Conservation (phyloP, 371 early-diverging fungal genomes). For the Circinella minor region DNA sequence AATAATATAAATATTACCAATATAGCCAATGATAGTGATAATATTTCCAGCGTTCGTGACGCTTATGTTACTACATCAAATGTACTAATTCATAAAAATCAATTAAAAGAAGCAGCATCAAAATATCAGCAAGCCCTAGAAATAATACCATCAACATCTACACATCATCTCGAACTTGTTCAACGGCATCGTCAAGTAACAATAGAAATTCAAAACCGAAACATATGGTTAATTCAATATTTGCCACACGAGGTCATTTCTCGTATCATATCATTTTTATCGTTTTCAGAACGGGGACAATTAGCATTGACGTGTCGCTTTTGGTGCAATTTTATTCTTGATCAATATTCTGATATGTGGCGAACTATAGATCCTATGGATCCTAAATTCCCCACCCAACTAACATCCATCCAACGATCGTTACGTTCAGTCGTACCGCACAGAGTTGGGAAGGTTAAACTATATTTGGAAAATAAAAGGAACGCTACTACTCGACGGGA, state of each 20-base stretch:
- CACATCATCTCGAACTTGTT: too few species aligned
- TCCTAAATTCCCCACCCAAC: too few species aligned
- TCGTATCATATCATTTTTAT: background rate
- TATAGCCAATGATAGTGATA: too few species aligned
- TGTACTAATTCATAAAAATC: background rate
- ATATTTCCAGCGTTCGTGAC: background rate
- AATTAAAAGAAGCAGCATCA: background rate
- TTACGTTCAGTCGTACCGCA: too few species aligned
- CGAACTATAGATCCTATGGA: background rate
- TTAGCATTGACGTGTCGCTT: slow-evolving; percentile 2
- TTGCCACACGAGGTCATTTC: background rate
- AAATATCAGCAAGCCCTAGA: background rate
- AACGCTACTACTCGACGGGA: too few species aligned
- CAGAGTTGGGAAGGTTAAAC: too few species aligned
- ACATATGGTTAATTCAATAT: background rate
- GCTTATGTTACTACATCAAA: background rate
- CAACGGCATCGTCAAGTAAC: background rate
- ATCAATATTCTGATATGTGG: background rate
- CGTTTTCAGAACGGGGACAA: background rate
- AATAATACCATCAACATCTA: too few species aligned
- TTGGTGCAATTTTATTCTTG: background rate
- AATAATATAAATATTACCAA: background rate
- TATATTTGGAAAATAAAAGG: too few species aligned
- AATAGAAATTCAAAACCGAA: background rate
- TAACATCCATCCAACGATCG: too few species aligned